phyloP scores from a whole-genome alignment of 2,329 filamentous ascomycete species.

The Phialophora verrucosa region DNA sequence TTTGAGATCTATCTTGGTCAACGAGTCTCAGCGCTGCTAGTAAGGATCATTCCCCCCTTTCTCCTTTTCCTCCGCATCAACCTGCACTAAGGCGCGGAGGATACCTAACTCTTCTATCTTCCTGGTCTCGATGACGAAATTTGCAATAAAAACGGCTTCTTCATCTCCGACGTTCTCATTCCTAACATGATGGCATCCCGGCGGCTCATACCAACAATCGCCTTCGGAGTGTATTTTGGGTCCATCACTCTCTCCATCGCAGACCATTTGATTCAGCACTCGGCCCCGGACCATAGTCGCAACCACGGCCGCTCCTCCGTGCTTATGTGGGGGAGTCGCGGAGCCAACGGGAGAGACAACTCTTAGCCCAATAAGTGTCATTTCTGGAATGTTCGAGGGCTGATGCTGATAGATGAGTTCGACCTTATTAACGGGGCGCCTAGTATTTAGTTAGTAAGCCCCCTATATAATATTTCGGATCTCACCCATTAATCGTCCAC shows the following conservation, averaged over 20 bases:
- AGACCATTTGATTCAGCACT: conserved; percentile 58
- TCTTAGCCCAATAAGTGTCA: conserved; percentile 49
- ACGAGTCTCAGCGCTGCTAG: too few relatives aligned
- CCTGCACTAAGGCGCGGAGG: conserved; percentile 7
- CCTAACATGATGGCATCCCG: conserved; percentile 26
- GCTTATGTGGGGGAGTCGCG: conserved; percentile 54
- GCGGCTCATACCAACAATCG: conserved; percentile 25
- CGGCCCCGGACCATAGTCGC: conserved; percentile 50
- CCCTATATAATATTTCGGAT: background rate
- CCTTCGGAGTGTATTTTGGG: conserved; percentile 9
- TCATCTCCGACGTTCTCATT: conserved; percentile 22
- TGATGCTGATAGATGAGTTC: conserved; percentile 45
- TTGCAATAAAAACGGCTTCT: conserved; percentile 21
- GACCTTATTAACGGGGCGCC: conserved; percentile 42
- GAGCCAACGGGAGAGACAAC: conserved; percentile 48
- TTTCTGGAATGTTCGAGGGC: conserved; percentile 50
- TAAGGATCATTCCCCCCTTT: background rate
- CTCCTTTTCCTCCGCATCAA: conserved; percentile 15
- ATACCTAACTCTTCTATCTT: conserved; percentile 19
- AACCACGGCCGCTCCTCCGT: conserved; percentile 52
- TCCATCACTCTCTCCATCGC: conserved; percentile 47
- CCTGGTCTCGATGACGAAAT: conserved; percentile 19
- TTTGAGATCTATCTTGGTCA: too few relatives aligned
- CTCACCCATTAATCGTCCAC: conserved; percentile 26
- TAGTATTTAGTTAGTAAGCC: conserved; percentile 22